Base-by-base conservation (phyloP, 768 basidiomycete genomes). In the Auricularia cornea region DNA sequence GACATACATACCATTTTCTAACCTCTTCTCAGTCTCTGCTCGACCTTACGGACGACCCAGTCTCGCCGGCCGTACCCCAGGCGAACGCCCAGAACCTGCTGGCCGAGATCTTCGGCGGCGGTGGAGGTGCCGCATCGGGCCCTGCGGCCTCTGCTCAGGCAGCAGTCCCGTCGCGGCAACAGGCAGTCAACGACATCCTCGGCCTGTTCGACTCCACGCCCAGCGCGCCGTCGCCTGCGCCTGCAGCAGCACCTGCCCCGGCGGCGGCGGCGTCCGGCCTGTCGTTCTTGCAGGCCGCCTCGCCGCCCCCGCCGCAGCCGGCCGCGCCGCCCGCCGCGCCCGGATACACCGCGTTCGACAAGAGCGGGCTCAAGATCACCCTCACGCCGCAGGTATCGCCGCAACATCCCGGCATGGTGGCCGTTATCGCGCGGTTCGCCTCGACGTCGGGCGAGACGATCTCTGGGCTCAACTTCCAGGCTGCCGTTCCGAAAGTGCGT, bases 401-500 rank as follows among this genome's bases (percentile, higher is more conserved):
- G 10, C 76, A 84, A 57, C 87, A 89, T 65, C 92, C 93, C n/a
- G 94, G 93, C 41, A 79, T 96, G 51, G 88, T 96, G 28, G 90
- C 95, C 76, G 90, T 98, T 66, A 76, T 94, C 63, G 95, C 93
- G 23, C 82, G 88, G 61, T 98, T 99, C 79, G 87, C 90, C 63
- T 83, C 86, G 2, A 77, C 82, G 2, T 87, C 85, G 18, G 72
- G 72, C 3, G 80, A 76, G 23, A 61, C 81, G 4, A 86, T 81
- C 2, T 78, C 79, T 4, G 85, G 84, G 1, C 76, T 99, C 57
- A 94, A 88, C 70, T 98, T 99, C 79, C 97, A 98, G 73, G 97
- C 94, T 44, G 97, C 96, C 8, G 96, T 99, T 8, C 96, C 96
- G 3, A 96, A 93, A 83, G 94, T 93, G 65, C 64, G 73, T 59